phyloP scores from a whole-genome alignment of 23 red algal genomes.

The Gracilaria caudata region DNA sequence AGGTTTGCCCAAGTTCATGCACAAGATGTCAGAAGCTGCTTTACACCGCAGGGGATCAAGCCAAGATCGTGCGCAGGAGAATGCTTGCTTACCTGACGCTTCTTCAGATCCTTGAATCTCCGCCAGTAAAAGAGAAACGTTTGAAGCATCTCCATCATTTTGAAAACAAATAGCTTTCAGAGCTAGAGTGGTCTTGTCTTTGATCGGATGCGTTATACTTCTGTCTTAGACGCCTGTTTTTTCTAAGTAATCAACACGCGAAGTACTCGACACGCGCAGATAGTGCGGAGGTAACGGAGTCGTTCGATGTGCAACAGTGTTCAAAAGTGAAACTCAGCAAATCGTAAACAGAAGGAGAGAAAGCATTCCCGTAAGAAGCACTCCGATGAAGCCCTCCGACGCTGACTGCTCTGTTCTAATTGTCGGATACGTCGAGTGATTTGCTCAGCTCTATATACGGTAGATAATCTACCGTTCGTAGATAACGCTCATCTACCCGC shows the following conservation, averaged over 20 bases:
- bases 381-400: not conserved
- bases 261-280: not conserved
- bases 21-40: not conserved
- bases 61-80: not conserved
- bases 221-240: not conserved
- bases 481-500: too few species aligned
- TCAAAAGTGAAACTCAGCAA: not conserved
- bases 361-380: not conserved
- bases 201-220: not conserved
- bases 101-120: slow-evolving; percentile 75
- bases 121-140: slow-evolving; percentile 78
- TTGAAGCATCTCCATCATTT: slow-evolving; percentile 56
- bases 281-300: not conserved
- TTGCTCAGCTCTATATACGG: too few species aligned
- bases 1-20: not conserved
- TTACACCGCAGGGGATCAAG: not conserved
- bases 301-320: not conserved
- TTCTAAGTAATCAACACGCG: not conserved
- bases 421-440: too few species aligned
- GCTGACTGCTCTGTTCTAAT: too few species aligned
- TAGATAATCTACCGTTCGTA: too few species aligned
- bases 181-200: not conserved
- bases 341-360: not conserved
- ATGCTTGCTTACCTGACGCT: slow-evolving; percentile 67
- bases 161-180: not conserved